A percentile compares a stretch with the other conserved stretches of the same genome.
Conservation (phyloP, 2,329 filamentous ascomycete species). For the Lachnellula arida region DNA sequence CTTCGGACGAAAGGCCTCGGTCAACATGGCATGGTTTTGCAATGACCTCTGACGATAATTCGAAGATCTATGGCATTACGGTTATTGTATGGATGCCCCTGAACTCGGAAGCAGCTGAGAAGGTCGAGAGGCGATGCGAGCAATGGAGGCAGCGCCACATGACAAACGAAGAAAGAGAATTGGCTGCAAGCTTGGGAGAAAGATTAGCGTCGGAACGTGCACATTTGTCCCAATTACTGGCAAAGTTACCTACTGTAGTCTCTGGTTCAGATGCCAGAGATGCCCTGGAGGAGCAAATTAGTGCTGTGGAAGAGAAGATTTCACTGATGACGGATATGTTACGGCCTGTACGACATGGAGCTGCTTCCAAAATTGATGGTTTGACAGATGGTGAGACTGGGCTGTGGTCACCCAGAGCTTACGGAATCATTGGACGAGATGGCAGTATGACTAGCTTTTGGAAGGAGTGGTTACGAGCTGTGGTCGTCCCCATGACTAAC, state of each 20-base stretch:
- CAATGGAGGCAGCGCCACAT: conserved; percentile 82
- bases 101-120: conserved; percentile 74
- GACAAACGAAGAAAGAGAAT: conserved; percentile 83
- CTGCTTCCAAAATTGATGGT: conserved; percentile 94
- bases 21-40: conserved; percentile 99
- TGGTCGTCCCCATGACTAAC: conserved; percentile 94
- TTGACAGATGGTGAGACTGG: conserved; percentile 93
- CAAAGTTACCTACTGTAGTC: conserved; percentile 72
- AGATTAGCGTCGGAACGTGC: conserved; percentile 82
- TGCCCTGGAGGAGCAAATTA: conserved; percentile 86
- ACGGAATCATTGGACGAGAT: conserved; percentile 86
- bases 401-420: conserved; percentile 91
- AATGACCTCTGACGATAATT: conserved; percentile 91
- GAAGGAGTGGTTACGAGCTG: conserved; percentile 96
- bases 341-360: conserved; percentile 85
- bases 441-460: conserved; percentile 81
- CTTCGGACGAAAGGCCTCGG: conserved; percentile 84
- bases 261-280: conserved; percentile 82
- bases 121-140: conserved; percentile 77
- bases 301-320: conserved; percentile 94
- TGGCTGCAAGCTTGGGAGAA: conserved; percentile 87
- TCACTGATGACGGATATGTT: conserved; percentile 93
- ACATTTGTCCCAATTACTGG: conserved; percentile 81
- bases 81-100: conserved; percentile 91
- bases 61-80: conserved; percentile 86